A percentile compares a stretch with the other conserved stretches of the same genome.
These are phyloP conservation scores for Acrocalymma vagum DNA, from an alignment of 2,329 filamentous ascomycete species.

Conservation along the genomic window DNA sequence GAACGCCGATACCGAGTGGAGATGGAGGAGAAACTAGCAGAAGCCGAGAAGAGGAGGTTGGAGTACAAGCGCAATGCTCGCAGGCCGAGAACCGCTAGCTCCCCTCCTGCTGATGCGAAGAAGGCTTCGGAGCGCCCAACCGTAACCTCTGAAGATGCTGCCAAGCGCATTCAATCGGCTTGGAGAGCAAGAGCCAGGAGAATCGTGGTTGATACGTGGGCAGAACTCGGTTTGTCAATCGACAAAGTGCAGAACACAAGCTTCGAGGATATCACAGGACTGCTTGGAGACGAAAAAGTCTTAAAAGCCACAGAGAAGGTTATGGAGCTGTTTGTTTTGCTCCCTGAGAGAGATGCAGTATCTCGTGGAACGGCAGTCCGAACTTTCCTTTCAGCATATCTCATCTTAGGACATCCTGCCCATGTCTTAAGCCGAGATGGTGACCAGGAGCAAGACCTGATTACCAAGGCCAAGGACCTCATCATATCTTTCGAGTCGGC, in stretches of 20 bases:
- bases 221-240: constrained; percentile 72
- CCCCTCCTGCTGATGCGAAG: constrained; percentile 55
- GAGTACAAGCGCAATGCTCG: constrained; percentile 61
- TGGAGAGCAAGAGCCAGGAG: constrained; percentile 70
- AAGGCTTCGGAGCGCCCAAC: constrained; percentile 34
- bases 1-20: constrained; percentile 73
- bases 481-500: constrained; percentile 81
- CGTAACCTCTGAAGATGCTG: constrained; percentile 69
- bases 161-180: constrained; percentile 71
- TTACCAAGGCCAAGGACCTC: constrained; percentile 79
- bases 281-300: constrained; percentile 73
- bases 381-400: constrained; percentile 80
- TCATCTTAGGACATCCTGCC: constrained; percentile 81
- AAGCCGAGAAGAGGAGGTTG: constrained; percentile 75
- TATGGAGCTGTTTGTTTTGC: constrained; percentile 73
- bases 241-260: constrained; percentile 73
- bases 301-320: constrained; percentile 72
- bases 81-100: constrained; percentile 67
- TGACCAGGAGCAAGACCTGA: constrained; percentile 73
- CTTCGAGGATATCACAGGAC: constrained; percentile 76
- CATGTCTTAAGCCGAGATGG: constrained; percentile 81
- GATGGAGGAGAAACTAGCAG: constrained; percentile 82
- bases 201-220: constrained; percentile 71
- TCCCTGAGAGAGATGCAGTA: constrained; percentile 64
- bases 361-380: constrained; percentile 73